A percentile compares a stretch with the other conserved stretches of the same genome.
These are phyloP conservation scores for Rhododendron williamsianum DNA, from an alignment of 148 eudicot species.

Conservation along the genomic window DNA sequence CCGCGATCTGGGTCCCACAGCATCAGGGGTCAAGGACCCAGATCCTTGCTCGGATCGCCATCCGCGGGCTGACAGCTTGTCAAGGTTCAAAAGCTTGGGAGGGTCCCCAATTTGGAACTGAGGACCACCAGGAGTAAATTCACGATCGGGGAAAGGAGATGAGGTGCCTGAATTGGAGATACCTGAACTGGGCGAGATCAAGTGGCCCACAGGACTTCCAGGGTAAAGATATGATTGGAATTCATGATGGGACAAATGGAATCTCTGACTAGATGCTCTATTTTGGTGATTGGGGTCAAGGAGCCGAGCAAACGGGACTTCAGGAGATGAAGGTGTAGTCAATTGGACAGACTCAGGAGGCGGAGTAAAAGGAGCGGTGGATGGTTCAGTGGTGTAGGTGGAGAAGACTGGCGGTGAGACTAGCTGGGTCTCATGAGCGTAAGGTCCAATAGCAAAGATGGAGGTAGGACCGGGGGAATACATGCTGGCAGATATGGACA, in stretches of 20 bases:
- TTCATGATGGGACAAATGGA: constrained; percentile 55
- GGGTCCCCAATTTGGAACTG: constrained; percentile 47
- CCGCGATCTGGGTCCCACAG: constrained; percentile 36
- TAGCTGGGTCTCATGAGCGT: constrained; percentile 88
- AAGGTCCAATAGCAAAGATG: constrained; percentile 88
- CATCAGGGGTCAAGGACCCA: constrained; percentile 70
- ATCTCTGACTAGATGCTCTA: constrained; percentile 41
- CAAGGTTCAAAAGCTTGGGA: constrained; percentile 53
- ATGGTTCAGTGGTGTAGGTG: constrained; percentile 80
- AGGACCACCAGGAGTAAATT: constrained; percentile 35
- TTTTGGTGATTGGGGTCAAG: constrained; percentile 59
- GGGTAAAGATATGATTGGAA: constrained; percentile 82
- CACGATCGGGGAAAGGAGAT: constrained; percentile 71
- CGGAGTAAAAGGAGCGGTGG: constrained; percentile 93
- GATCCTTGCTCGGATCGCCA: constrained; percentile 72
- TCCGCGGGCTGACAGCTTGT: constrained; percentile 37
- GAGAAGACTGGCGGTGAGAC: constrained; percentile 97
- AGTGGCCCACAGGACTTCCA: constrained; percentile 84
- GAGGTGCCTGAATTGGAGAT: constrained; percentile 84
- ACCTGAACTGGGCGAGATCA: constrained; percentile 89
- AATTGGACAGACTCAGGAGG: constrained; percentile 89
- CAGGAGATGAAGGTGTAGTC: constrained; percentile 97
- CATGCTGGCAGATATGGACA: constrained; percentile 47
- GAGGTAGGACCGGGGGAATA: constrained; percentile 86
- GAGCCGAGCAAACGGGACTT: constrained; percentile 93